A percentile compares a stretch with the other conserved stretches of the same genome.
Conservation (phyloP, 805 yeast species). For the Wickerhamomyces kurtzmanii region DNA sequence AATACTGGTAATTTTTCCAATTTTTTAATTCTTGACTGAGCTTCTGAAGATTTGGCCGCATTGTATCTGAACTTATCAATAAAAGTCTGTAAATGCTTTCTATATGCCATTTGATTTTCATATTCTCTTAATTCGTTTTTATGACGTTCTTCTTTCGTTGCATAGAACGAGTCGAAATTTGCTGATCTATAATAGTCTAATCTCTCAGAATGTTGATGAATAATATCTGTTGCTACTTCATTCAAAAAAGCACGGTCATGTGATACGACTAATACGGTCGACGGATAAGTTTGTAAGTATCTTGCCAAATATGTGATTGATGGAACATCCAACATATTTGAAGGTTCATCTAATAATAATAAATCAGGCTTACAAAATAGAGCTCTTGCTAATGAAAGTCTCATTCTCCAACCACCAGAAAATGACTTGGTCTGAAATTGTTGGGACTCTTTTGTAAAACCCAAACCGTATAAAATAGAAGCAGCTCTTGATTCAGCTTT, state of each 20-base stretch:
- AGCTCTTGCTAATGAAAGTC: constrained; percentile 96
- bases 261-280: constrained; percentile 91
- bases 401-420: constrained; percentile 99
- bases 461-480: constrained; percentile 83
- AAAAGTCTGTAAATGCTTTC: constrained; percentile 88
- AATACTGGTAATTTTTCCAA: constrained; percentile 87
- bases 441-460: constrained; percentile 87
- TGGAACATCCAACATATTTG: constrained; percentile 99
- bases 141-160: constrained; percentile 90
- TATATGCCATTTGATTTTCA: constrained; percentile 93
- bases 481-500: constrained; percentile 98
- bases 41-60: constrained; percentile 96
- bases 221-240: constrained; percentile 97
- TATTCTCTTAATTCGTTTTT: constrained; percentile 91
- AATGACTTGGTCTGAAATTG: constrained; percentile 76
- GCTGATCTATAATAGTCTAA: constrained; percentile 92
- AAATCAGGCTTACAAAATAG: constrained; percentile 95
- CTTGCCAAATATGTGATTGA: constrained; percentile 90
- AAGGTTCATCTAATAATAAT: constrained; percentile 92
- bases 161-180: constrained; percentile 85
- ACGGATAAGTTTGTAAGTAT: constrained; percentile 81
- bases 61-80: constrained; percentile 95
- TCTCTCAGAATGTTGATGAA: constrained; percentile 95
- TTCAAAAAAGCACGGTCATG: constrained; percentile 96
- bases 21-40: constrained; percentile 95